A percentile compares a stretch with the other conserved stretches of the same genome.
These are phyloP conservation scores for Claviceps capensis DNA, from an alignment of 2,329 filamentous ascomycete genomes.

Conservation along the genomic window DNA sequence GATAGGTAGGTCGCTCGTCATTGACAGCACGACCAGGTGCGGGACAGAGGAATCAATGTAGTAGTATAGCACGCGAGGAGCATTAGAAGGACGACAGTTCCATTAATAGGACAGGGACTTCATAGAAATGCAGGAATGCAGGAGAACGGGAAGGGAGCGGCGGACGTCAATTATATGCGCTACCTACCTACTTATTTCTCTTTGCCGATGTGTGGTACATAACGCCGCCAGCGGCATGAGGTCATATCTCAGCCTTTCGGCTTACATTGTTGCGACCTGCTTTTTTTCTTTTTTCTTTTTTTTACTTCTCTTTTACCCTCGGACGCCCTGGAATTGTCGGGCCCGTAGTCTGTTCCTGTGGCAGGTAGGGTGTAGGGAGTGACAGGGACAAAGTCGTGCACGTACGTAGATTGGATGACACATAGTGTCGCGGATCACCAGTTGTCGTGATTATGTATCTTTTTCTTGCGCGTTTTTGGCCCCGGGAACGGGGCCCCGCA, in stretches of 20 bases:
- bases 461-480: not conserved
- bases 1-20: not conserved
- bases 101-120: too few species aligned
- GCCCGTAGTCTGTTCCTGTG: too few species aligned
- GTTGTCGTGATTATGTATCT: not conserved
- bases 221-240: not conserved
- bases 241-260: not conserved
- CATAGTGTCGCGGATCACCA: too few species aligned
- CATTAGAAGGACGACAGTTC: too few species aligned
- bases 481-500: not conserved
- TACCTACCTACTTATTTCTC: not conserved
- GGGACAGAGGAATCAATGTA: not conserved
- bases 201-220: not conserved
- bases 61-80: too few species aligned
- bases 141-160: not conserved
- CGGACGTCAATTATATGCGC: not conserved
- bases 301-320: not conserved
- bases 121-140: not conserved
- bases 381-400: too few species aligned
- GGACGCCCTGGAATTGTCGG: too few species aligned
- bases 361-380: too few species aligned
- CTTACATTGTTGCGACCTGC: not conserved
- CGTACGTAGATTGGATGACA: too few species aligned
- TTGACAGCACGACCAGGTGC: not conserved
- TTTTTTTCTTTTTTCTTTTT: not conserved